Evolutionary conservation across 305 asterid genomes (phyloP).

Genomic region (Solanum hybrid): DNA sequence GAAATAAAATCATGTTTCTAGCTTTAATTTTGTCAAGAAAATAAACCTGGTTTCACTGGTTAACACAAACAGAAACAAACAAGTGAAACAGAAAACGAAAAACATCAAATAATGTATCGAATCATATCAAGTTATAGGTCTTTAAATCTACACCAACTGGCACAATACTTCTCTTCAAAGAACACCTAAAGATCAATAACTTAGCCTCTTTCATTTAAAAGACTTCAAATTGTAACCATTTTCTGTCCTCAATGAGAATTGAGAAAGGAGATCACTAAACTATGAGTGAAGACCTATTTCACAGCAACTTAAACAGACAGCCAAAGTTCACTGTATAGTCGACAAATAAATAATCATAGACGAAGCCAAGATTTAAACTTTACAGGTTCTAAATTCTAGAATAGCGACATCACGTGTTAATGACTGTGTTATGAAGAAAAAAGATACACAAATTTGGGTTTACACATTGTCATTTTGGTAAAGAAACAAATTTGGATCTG

Average conservation of each 20-base stretch:
- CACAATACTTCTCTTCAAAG: not conserved
- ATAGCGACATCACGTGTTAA: not conserved
- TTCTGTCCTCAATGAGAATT: not conserved
- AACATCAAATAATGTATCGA: not conserved
- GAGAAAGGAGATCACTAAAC: not conserved
- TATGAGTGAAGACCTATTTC: too few relatives aligned
- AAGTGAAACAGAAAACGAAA: not conserved
- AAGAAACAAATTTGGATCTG: not conserved
- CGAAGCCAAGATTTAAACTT: not conserved
- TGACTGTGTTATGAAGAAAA: not conserved
- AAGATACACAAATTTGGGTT: not conserved
- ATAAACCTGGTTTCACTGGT: not conserved
- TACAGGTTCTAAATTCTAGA: not conserved
- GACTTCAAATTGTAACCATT: not conserved
- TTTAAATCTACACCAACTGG: not conserved
- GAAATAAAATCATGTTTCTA: not conserved
- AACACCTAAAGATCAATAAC: not conserved
- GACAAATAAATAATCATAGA: not conserved
- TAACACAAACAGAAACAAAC: not conserved
- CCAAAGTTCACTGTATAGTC: not conserved
- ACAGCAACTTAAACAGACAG: not conserved
- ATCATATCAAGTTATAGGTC: not conserved
- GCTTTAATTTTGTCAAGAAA: not conserved
- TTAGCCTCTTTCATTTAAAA: not conserved
- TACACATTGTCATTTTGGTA: not conserved